Conservation (phyloP, 2,329 filamentous ascomycete species). For the Monilinia fructigena region DNA sequence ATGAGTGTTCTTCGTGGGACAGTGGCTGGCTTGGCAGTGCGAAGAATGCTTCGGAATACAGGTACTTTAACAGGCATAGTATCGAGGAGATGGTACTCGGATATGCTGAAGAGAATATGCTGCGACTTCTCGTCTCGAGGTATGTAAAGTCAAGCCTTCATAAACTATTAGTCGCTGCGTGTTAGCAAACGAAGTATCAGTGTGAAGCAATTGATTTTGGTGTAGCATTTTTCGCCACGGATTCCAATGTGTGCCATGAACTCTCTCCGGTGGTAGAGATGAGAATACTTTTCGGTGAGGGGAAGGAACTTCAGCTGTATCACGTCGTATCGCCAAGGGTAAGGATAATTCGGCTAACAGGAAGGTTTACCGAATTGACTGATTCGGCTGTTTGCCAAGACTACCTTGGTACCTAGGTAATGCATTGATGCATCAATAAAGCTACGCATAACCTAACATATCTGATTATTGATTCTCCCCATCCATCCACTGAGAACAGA, state of each 20-base stretch:
- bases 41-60: not conserved
- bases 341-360: not conserved
- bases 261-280: too few species aligned
- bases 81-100: not conserved
- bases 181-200: not conserved
- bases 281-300: not conserved
- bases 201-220: slow-evolving; percentile 12
- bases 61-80: not conserved
- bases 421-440: not conserved
- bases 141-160: not conserved
- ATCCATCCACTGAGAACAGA: too few species aligned
- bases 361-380: not conserved
- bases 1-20: slow-evolving; percentile 27
- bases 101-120: not conserved
- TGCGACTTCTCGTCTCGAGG: not conserved
- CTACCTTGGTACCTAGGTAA: too few species aligned
- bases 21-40: not conserved
- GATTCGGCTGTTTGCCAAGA: not conserved
- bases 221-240: not conserved
- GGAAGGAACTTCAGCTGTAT: not conserved
- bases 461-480: too few species aligned
- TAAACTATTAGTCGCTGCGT: slow-evolving; percentile 2
- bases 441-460: not conserved
- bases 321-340: not conserved
- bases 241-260: slow-evolving; percentile 1